These are phyloP conservation scores for Crotalaria pallida DNA, from an alignment of 306 rosid species.

Conservation along the genomic window DNA sequence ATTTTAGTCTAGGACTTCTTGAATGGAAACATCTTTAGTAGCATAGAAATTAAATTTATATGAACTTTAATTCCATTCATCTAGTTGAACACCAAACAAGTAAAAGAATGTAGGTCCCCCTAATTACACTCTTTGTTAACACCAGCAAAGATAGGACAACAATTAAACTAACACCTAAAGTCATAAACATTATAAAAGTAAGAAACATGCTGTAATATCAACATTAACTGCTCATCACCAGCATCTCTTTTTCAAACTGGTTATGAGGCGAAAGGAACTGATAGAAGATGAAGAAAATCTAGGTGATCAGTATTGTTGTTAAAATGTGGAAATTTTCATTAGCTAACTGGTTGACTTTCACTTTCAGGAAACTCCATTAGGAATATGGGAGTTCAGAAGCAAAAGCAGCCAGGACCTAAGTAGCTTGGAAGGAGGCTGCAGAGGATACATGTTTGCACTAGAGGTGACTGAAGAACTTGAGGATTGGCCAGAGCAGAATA, in stretches of 20 bases:
- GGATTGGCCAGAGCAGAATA: slow-evolving; percentile 69
- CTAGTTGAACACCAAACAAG: not conserved
- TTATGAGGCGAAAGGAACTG: not conserved
- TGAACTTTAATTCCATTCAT: not conserved
- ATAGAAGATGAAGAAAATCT: not conserved
- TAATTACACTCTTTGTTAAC: not conserved
- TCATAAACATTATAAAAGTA: not conserved
- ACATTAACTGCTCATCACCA: not conserved
- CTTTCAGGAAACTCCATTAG: slow-evolving; percentile 65
- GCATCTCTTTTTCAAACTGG: not conserved
- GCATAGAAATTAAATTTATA: not conserved
- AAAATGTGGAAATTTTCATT: not conserved
- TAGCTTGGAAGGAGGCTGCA: slow-evolving; percentile 66
- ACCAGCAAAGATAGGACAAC: not conserved
- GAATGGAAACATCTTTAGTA: not conserved
- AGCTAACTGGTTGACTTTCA: slow-evolving; percentile 11
- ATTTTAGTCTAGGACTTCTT: slow-evolving; percentile 14
- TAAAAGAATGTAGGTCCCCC: not conserved
- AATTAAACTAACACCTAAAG: not conserved
- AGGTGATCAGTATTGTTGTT: too few relatives aligned
- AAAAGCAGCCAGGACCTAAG: slow-evolving; percentile 60
- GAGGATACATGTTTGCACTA: slow-evolving; percentile 84
- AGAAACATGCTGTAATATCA: not conserved
- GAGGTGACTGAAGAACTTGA: slow-evolving; percentile 82
- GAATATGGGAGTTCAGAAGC: slow-evolving; percentile 88